Conservation (phyloP, 495 filamentous ascomycete genomes). For the Tuber umbilicatum region DNA sequence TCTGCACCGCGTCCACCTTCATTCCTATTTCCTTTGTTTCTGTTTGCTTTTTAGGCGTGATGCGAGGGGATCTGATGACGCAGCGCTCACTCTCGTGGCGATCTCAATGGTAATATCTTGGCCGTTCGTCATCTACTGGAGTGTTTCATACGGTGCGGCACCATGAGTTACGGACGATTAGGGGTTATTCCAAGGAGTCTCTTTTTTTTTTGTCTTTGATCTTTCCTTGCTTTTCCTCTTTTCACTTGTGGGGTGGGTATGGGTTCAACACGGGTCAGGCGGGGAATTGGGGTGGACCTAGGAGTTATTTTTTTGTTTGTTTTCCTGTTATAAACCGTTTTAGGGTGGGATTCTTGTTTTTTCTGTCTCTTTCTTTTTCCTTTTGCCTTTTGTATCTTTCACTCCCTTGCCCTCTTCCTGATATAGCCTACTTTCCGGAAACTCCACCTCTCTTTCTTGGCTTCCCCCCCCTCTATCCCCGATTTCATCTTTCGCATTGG, state of each 20-base stretch:
- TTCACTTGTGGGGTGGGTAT: not conserved
- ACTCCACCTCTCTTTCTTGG: not conserved
- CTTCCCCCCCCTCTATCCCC: not conserved
- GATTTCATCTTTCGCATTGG: not conserved
- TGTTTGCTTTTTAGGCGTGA: not conserved
- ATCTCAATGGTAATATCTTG: not conserved
- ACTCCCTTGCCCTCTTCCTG: not conserved
- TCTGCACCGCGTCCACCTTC: not conserved
- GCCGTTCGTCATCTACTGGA: not conserved
- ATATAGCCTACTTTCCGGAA: not conserved
- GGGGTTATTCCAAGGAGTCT: not conserved
- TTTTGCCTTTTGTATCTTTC: not conserved
- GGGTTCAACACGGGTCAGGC: not conserved
- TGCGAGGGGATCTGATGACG: not conserved
- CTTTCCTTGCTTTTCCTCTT: not conserved
- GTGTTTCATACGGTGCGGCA: not conserved
- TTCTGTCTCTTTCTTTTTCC: no score
- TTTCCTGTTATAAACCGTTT: not conserved
- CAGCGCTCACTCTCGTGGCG: not conserved
- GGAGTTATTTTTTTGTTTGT: slow-evolving; percentile 3
- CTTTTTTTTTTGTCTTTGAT: not conserved
- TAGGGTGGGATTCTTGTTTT: not conserved
- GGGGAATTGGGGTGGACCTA: not conserved
- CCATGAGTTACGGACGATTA: not conserved
- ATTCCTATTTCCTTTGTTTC: not conserved